phyloP scores from a whole-genome alignment of 345 rosid genomes.

The Gossypium arboreum region DNA sequence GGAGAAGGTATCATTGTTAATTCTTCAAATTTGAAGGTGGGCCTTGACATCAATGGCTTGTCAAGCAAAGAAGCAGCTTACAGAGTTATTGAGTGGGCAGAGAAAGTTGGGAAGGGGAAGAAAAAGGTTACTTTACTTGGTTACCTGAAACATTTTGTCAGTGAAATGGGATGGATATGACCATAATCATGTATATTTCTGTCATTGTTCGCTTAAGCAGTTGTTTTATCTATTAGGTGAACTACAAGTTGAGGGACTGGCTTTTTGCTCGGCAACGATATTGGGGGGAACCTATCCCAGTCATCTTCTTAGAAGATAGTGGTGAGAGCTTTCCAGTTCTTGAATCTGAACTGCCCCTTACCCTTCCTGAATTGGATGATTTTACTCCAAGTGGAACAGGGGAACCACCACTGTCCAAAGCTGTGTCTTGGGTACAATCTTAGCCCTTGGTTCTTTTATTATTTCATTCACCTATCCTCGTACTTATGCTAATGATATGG shows the following conservation, averaged over 20 bases:
- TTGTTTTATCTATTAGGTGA: constrained; percentile 49
- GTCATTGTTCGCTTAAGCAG: neutral
- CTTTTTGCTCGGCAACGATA: constrained; percentile 97
- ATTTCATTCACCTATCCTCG: neutral
- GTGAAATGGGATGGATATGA: neutral
- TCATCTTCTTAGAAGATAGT: constrained; percentile 61
- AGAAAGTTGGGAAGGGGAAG: constrained; percentile 71
- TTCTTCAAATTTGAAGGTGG: constrained; percentile 53
- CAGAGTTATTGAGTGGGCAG: constrained; percentile 79
- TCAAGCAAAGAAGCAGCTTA: constrained; percentile 61
- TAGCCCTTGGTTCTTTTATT: neutral
- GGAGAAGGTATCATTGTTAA: constrained; percentile 58
- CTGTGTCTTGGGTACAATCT: constrained; percentile 68
- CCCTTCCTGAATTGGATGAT: constrained; percentile 83
- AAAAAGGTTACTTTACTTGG: constrained; percentile 55
- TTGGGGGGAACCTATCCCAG: constrained; percentile 99
- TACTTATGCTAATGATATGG: neutral
- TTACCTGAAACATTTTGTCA: neutral
- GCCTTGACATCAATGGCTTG: constrained; percentile 80
- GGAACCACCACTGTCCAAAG: constrained; percentile 88
- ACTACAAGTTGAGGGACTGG: constrained; percentile 95
- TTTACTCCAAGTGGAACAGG: constrained; percentile 93
- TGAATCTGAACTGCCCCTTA: constrained; percentile 80
- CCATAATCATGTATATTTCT: constrained; percentile 1
- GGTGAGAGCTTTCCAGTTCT: constrained; percentile 62